Evolutionary conservation across 805 yeast species (phyloP).

Genomic region (Yarrowia porcina): DNA sequence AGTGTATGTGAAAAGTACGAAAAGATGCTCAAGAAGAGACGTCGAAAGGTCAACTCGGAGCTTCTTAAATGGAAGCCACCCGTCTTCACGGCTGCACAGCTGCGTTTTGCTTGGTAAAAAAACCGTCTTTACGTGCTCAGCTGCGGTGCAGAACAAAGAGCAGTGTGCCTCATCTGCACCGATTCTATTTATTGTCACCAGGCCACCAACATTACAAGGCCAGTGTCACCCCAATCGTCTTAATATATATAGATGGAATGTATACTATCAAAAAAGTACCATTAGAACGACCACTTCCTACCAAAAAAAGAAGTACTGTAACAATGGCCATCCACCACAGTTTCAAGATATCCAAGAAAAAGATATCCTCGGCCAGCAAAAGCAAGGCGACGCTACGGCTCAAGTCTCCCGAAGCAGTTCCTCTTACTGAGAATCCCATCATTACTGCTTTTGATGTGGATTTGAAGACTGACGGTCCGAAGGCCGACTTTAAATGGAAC

Average conservation of each 20-base stretch:
- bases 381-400: not conserved
- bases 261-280: not conserved
- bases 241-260: slow-evolving; percentile 8
- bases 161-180: not conserved
- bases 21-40: slow-evolving; percentile 62
- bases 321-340: slow-evolving; percentile 16
- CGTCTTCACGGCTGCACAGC: slow-evolving; percentile 86
- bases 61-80: slow-evolving; percentile 92
- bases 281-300: no score
- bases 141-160: not conserved
- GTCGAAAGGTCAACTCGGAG: slow-evolving; percentile 69
- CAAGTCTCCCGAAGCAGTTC: not conserved
- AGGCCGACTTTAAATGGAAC: not conserved
- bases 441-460: not conserved
- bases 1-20: slow-evolving; percentile 76
- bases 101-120: slow-evolving; percentile 85
- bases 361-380: not conserved
- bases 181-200: not conserved
- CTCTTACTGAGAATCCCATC: not conserved
- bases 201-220: not conserved
- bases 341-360: not conserved
- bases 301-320: no score
- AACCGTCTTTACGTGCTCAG: not conserved
- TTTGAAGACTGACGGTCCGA: not conserved
- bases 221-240: not conserved